Evolutionary conservation across 169 alveolate species (phyloP).

Genomic region (Blepharisma undulans): DNA sequence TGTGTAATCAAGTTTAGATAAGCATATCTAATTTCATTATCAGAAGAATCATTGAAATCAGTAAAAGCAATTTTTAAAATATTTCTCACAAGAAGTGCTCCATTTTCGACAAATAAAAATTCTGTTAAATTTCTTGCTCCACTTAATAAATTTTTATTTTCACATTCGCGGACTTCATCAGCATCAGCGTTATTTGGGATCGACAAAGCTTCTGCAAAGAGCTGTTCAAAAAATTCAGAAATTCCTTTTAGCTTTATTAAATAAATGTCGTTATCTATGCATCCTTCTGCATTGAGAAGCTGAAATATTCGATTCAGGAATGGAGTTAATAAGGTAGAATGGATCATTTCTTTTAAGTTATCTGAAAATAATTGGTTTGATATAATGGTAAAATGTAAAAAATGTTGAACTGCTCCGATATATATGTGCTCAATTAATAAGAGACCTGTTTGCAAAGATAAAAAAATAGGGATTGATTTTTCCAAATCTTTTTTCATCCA

Average conservation of each 20-base stretch:
- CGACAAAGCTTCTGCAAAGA: neutral
- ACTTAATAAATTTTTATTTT: no score
- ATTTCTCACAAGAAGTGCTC: neutral
- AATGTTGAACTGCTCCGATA: neutral
- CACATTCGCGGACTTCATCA: neutral
- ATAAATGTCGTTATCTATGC: neutral
- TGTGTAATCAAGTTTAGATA: neutral
- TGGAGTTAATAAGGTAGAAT: neutral
- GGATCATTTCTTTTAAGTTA: neutral
- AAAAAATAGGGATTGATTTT: neutral
- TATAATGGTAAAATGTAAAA: neutral
- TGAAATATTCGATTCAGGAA: neutral
- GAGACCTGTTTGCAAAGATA: neutral
- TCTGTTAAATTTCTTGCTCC: neutral
- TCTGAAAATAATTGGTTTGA: neutral
- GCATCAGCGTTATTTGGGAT: neutral
- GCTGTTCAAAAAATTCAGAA: neutral
- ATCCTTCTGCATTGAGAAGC: neutral
- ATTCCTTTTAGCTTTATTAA: neutral
- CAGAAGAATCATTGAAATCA: neutral
- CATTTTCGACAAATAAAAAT: neutral
- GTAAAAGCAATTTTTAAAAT: neutral
- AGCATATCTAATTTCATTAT: neutral
- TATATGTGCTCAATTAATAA: neutral
- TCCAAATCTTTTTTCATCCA: neutral